Conservation (phyloP, 768 basidiomycete species). For the Mycena haematopus region DNA sequence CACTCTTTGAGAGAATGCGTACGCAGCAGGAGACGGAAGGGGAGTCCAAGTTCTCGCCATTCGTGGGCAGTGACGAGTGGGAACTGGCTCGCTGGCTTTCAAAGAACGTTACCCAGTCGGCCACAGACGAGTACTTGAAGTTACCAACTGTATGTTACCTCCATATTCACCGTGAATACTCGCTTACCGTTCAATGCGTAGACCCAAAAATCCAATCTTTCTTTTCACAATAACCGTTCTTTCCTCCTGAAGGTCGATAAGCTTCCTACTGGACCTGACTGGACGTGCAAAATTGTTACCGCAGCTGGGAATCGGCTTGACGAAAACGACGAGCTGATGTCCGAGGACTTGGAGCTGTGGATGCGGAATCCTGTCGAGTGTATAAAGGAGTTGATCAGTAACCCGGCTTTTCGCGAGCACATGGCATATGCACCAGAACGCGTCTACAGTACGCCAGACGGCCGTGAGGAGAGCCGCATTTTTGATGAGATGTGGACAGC, state of each 20-base stretch:
- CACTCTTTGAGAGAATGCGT: background rate
- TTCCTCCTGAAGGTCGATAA: background rate
- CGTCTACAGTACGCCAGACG: constrained; percentile 18
- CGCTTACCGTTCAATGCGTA: background rate
- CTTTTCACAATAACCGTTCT: background rate
- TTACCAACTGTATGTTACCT: background rate
- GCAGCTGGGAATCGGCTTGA: constrained; percentile 25
- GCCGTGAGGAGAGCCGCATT: constrained; percentile 5
- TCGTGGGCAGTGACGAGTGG: background rate
- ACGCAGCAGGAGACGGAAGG: background rate
- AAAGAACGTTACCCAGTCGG: background rate
- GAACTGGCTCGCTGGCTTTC: background rate
- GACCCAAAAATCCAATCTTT: background rate
- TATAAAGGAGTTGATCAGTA: constrained; percentile 31
- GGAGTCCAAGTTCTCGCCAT: background rate
- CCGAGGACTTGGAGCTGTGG: constrained; percentile 15
- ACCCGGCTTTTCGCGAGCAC: constrained; percentile 28
- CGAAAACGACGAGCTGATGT: background rate
- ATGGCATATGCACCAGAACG: constrained; percentile 34
- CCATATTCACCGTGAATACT: too few relatives aligned
- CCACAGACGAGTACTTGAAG: background rate
- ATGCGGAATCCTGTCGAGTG: constrained; percentile 24
- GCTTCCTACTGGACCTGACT: constrained; percentile 25
- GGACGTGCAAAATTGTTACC: constrained; percentile 31
- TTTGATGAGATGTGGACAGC: constrained; percentile 36